A percentile compares a stretch with the other conserved stretches of the same genome.
Evolutionary conservation across 331 rosid species (phyloP).

Genomic region (Quercus lobata): DNA sequence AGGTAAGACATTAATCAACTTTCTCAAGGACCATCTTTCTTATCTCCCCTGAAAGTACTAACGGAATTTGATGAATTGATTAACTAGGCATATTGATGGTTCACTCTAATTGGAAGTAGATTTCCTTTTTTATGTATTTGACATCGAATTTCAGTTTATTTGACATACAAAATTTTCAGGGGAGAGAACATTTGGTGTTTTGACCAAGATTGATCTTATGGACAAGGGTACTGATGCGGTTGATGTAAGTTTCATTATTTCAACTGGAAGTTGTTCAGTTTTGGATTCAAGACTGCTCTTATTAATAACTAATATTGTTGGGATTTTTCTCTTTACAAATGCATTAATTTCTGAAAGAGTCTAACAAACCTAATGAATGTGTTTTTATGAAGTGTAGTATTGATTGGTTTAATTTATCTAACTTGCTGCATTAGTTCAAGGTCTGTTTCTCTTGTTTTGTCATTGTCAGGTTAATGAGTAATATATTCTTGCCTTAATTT

Average conservation of each 20-base stretch:
- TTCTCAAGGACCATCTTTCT: not conserved
- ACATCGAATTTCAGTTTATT: not conserved
- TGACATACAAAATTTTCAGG: constrained; percentile 18
- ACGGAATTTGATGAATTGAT: not conserved
- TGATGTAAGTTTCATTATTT: constrained; percentile 33
- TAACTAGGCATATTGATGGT: not conserved
- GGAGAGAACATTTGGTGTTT: constrained; percentile 54
- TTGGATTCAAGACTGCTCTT: no score
- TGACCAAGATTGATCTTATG: constrained; percentile 55
- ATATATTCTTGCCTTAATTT: not conserved
- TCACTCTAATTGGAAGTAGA: not conserved
- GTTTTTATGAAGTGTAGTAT: no score
- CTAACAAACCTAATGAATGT: no score
- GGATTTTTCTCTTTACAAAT: not conserved
- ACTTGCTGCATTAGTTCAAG: no score
- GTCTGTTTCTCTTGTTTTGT: not conserved
- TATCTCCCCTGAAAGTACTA: not conserved
- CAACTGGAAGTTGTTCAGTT: not conserved
- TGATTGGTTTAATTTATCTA: no score
- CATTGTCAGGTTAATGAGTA: not conserved
- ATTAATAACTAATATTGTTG: not conserved
- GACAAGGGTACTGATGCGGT: constrained; percentile 56
- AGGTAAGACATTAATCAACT: constrained; percentile 22
- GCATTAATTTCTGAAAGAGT: no score
- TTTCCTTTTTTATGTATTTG: not conserved